Base-by-base conservation (phyloP, 2,329 filamentous ascomycete genomes). In the Rosellinia necatrix region DNA sequence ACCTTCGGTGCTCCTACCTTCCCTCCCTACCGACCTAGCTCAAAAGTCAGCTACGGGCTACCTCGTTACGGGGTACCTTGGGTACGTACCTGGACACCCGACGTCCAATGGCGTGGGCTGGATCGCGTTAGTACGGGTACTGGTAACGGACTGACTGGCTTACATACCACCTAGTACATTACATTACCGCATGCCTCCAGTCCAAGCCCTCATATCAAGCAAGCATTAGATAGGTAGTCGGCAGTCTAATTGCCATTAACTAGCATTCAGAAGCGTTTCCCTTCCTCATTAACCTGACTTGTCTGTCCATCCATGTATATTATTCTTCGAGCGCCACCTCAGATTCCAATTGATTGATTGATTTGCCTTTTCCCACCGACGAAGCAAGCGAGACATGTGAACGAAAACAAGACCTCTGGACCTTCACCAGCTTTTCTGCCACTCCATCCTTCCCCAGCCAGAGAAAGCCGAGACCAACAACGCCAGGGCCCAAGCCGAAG, bases 231-330 rank as follows among this genome's bases (percentile, higher is more conserved):
- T n/a, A n/a, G n/a, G n/a, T n/a, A n/a, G n/a, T n/a, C n/a, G n/a
- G n/a, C n/a, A n/a, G n/a, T n/a, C n/a, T 64, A 63, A 63, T 63
- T 48, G 57, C 62, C 60, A 62, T 58, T 59, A 57, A 42, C 49
- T 47, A 52, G 46, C 48, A 35, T 40, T n/a, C 54, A 37, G 46
- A 38, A 48, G 19, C 48, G 58, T 62, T 59, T 62, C 59, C 59
- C 57, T 64, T 65, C 59, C 44, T 47, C 40, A 6, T 48, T 50
- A 27, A 21, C 49, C 49, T 27, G 25, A 43, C 52, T 56, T 60
- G 34, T 51, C 53, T 21, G 17, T 51, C 30, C 37, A 24, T 43
- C 40, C n/a, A 60, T 60, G 59, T 65, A 65, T 64, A 62, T 59
- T 62, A 62, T 66, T 62, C 59, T 61, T 59, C 59, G 59, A 53